Evolutionary conservation across 225 moss, liverwort and hornwort genomes (phyloP).

Genomic region (Asterella californica): DNA sequence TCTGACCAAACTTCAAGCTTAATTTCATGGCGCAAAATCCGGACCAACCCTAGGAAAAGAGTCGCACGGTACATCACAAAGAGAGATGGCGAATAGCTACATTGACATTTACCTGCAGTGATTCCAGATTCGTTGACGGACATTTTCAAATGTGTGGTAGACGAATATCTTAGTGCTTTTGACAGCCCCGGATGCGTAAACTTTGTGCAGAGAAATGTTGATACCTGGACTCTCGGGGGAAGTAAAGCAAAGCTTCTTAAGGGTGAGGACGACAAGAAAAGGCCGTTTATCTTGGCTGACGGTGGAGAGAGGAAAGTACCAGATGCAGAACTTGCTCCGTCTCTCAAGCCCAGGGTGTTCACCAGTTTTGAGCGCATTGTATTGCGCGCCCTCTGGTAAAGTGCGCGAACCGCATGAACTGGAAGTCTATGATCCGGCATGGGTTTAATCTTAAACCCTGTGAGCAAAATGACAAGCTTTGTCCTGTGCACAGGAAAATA

Average conservation of each 20-base stretch:
- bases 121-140: constrained; percentile 12
- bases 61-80: neutral
- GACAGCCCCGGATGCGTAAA: neutral
- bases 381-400: neutral
- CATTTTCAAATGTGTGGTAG: constrained; percentile 15
- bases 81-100: neutral
- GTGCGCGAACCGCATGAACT: neutral
- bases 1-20: neutral
- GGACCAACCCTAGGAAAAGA: neutral
- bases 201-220: neutral
- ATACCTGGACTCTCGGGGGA: neutral
- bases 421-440: neutral
- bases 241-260: neutral
- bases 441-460: neutral
- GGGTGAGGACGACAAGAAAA: neutral
- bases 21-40: neutral
- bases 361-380: neutral
- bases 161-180: neutral
- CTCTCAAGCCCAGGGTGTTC: neutral
- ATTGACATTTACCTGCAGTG: constrained; percentile 13
- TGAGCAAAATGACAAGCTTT: neutral
- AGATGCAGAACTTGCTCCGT: neutral
- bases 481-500: neutral
- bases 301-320: neutral
- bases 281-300: neutral